Conservation (phyloP, 2,329 filamentous ascomycete species). For the Aspergillus phoenicis region DNA sequence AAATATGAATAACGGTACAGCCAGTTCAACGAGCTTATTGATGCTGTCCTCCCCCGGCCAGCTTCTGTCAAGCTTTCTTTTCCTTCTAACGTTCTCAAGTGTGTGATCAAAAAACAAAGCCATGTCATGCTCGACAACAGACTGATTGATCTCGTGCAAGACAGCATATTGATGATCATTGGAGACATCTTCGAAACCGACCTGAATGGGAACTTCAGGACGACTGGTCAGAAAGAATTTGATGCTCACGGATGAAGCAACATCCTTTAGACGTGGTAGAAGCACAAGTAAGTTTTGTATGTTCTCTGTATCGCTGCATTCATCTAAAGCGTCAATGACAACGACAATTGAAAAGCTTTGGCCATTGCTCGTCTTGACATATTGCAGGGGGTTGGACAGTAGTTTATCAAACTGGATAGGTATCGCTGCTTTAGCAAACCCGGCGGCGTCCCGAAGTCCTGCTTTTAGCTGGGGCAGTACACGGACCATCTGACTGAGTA, state of each 20-base stretch:
- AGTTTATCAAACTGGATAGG: slow-evolving; percentile 32
- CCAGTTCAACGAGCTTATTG: slow-evolving; percentile 2
- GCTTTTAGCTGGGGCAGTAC: slow-evolving; percentile 31
- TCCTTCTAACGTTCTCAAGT: slow-evolving; percentile 15
- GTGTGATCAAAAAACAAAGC: slow-evolving; percentile 19
- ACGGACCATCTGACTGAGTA: slow-evolving; percentile 30
- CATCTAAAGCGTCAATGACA: slow-evolving; percentile 32
- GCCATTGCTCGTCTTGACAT: slow-evolving; percentile 1
- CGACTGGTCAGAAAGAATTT: slow-evolving; percentile 30
- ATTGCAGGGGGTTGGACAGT: slow-evolving; percentile 26
- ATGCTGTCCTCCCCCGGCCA: slow-evolving; percentile 11
- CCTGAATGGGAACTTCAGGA: slow-evolving; percentile 27
- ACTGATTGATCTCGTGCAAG: slow-evolving; percentile 24
- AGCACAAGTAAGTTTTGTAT: slow-evolving; percentile 26
- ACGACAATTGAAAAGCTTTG: slow-evolving; percentile 9
- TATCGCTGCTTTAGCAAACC: slow-evolving; percentile 27
- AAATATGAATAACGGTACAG: slow-evolving; percentile 16
- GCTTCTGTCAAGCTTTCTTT: slow-evolving; percentile 8
- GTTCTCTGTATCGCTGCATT: slow-evolving; percentile 23
- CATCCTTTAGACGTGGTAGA: slow-evolving; percentile 14
- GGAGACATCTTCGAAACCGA: slow-evolving; percentile 23
- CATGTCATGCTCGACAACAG: slow-evolving; percentile 27
- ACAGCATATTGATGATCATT: slow-evolving; percentile 23
- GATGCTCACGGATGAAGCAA: slow-evolving; percentile 13
- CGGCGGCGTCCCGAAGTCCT: slow-evolving; percentile 21